Evolutionary conservation across 768 basidiomycete genomes (phyloP), one percentile per base, ranked within the genome.

Genomic region (Suillus weaverae): DNA sequence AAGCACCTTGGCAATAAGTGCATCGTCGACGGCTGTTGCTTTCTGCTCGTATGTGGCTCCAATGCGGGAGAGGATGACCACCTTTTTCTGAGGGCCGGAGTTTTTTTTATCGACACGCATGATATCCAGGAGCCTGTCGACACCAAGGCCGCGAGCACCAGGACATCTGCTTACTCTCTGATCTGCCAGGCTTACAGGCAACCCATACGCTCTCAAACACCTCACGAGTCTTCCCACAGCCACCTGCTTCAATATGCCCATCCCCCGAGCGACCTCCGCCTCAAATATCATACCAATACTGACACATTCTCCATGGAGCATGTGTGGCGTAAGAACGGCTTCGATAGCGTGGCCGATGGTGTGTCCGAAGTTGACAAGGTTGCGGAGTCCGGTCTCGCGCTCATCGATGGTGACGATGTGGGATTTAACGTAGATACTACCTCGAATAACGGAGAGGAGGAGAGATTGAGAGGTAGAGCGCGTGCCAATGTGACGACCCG

Each of bases 101-200:
- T 99, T 99, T 84, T 99, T 99, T 83, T 99, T 99, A 84, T 99
- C 96, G 66, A 97, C 86, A 65, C 83, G 86, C 97, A 98, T 98
- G 73, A 97, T 90, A 74, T 97, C 94, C 46, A 98, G 84, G 13
- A 99, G 82, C 18, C 86, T 84, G 59, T 92, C 87, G 62, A 96
- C 89, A 18, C 89, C 89, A 63, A 99, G 85, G 56, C 83, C 80
- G 66, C 87, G 85, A 5, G 92, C 85, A 3, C 87, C 82, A 2
- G 93, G 90, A 2, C 95, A 79, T 61, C 81, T 84, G 10, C 87
- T 80, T 69, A 97, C 93, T 51, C 89, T 83, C 26, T 95, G 85
- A 70, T 98, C 95, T 10, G 84, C 76, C 54, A 97, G 73, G 0
- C 92, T 88, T 9, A 93, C 84, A 9, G 97, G 97, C 9, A 98